Conservation (phyloP, 768 basidiomycete genomes). For the Neoboletus subvelutipes region DNA sequence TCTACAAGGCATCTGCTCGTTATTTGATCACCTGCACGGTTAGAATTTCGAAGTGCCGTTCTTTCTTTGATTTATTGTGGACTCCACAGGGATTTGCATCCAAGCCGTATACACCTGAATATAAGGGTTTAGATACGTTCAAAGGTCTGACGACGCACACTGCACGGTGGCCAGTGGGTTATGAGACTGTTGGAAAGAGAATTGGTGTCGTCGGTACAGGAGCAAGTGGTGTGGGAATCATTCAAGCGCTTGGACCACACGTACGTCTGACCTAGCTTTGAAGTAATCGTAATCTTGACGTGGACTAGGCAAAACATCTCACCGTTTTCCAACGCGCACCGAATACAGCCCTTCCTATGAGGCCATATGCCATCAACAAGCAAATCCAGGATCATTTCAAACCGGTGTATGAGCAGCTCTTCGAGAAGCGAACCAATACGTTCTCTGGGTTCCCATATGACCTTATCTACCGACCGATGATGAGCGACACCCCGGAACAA, state of each 20-base stretch:
- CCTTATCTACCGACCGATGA: conserved; percentile 12
- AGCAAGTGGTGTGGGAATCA: conserved; percentile 7
- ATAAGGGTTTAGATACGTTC: conserved; percentile 5
- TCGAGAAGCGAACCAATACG: conserved; percentile 1
- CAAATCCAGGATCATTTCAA: conserved; percentile 10
- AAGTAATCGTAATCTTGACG: not conserved
- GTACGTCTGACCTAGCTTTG: not conserved
- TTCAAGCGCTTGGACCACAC: conserved; percentile 4
- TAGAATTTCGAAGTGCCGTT: not conserved
- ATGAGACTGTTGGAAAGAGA: conserved; percentile 7
- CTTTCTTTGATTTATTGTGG: not conserved
- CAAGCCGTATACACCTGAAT: conserved; percentile 7
- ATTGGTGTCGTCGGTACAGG: conserved; percentile 11
- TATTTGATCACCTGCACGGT: conserved; percentile 9
- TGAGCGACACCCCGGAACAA: conserved; percentile 3
- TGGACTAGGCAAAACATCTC: conserved; percentile 4
- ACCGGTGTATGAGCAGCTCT: conserved; percentile 7
- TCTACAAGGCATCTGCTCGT: conserved; percentile 6
- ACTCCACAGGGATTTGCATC: conserved; percentile 1
- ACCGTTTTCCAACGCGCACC: conserved; percentile 14
- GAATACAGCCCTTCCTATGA: conserved; percentile 10
- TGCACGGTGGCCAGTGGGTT: conserved; percentile 5
- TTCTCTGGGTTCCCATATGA: conserved; percentile 1
- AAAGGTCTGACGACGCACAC: conserved; percentile 6
- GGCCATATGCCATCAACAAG: conserved; percentile 3